These are phyloP conservation scores for Phytophthora foliorum DNA, from an alignment of 352 stramenopile genomes.

Conservation along the genomic window DNA sequence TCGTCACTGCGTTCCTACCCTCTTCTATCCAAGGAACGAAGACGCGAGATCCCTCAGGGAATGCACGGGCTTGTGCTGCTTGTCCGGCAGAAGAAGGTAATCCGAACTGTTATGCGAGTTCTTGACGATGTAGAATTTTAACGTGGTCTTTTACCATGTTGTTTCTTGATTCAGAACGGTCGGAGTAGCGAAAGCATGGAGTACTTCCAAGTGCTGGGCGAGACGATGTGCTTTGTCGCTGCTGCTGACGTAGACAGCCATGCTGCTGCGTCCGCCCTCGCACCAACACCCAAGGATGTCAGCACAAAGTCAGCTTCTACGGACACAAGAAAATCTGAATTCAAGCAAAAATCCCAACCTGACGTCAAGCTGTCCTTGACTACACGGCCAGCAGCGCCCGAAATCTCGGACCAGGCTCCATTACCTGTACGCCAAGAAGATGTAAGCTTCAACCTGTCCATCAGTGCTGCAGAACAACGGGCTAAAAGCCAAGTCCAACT, in stretches of 20 bases:
- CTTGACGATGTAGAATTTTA: not conserved
- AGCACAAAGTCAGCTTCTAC: not conserved
- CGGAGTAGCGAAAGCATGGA: constrained; percentile 73
- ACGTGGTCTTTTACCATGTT: constrained; percentile 1
- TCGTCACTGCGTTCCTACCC: constrained; percentile 64
- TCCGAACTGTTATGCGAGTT: not conserved
- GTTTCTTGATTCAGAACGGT: constrained; percentile 56
- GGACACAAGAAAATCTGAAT: constrained; percentile 10
- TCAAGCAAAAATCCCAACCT: constrained; percentile 17
- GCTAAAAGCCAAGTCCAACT: constrained; percentile 74
- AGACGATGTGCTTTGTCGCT: constrained; percentile 40
- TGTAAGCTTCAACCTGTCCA: constrained; percentile 79
- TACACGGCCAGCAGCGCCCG: not conserved
- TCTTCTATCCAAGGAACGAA: constrained; percentile 67
- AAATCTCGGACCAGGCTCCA: constrained; percentile 22
- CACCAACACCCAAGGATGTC: constrained; percentile 5
- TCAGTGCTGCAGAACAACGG: constrained; percentile 62
- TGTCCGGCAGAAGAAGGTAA: constrained; percentile 74
- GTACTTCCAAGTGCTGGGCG: constrained; percentile 56
- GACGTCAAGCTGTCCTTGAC: not conserved
- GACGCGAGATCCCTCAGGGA: constrained; percentile 62
- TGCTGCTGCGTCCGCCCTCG: not conserved
- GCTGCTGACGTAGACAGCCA: constrained; percentile 5
- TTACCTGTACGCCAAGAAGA: constrained; percentile 65
- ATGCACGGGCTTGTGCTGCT: constrained; percentile 73